Percentiles rank a stretch among this genome's conserved stretches.
Conservation (phyloP, 2,329 filamentous ascomycete genomes). For the Monilinia polystroma region DNA sequence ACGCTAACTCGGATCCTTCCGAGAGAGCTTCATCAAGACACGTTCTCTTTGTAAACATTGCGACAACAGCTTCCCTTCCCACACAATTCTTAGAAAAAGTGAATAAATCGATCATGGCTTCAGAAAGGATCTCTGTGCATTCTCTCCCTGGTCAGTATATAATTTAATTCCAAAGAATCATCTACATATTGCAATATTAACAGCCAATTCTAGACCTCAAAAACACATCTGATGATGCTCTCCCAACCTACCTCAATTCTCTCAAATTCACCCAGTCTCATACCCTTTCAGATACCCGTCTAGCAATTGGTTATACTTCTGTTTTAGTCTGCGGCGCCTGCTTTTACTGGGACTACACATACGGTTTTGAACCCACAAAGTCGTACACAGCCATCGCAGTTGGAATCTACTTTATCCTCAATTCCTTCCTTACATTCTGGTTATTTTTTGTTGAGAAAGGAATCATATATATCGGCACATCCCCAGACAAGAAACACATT, state of each 20-base stretch:
- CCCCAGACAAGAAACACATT: conserved; percentile 59
- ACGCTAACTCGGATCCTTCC: conserved; percentile 29
- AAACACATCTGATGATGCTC: conserved; percentile 92
- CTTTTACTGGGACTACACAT: conserved; percentile 88
- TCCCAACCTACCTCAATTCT: conserved; percentile 88
- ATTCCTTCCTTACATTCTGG: conserved; percentile 78
- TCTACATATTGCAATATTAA: conserved; percentile 5
- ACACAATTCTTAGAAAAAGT: conserved; percentile 15
- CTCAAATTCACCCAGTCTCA: conserved; percentile 84
- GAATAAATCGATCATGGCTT: conserved; percentile 17
- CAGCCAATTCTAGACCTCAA: conserved; percentile 71
- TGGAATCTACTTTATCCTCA: conserved; percentile 73
- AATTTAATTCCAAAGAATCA: neutral
- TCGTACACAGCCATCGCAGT: conserved; percentile 78
- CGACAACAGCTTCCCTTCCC: conserved; percentile 20
- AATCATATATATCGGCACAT: conserved; percentile 72
- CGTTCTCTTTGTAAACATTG: conserved; percentile 31
- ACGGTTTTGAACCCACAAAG: conserved; percentile 86
- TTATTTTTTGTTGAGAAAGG: conserved; percentile 79
- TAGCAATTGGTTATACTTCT: conserved; percentile 78
- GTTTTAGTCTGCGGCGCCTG: conserved; percentile 78
- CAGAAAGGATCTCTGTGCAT: conserved; percentile 24
- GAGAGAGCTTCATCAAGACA: conserved; percentile 37
- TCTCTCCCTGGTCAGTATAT: conserved; percentile 28
- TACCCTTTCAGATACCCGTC: conserved; percentile 75